phyloP scores from a whole-genome alignment of 2,329 filamentous ascomycete genomes.

The Fusarium sp. region DNA sequence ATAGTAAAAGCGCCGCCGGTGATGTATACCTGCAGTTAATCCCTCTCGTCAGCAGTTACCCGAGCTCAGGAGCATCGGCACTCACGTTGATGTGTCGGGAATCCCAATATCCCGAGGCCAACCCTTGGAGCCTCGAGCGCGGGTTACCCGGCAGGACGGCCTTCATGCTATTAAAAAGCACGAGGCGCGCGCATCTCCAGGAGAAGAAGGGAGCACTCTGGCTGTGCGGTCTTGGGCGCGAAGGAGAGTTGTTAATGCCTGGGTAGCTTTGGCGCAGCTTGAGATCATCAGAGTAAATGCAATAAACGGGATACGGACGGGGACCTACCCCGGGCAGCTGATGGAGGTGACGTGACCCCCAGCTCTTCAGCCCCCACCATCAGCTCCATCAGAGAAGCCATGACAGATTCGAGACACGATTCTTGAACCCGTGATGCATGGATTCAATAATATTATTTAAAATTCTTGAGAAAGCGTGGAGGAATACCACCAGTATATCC shows the following conservation, averaged over 20 bases:
- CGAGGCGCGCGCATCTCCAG: conserved; percentile 39
- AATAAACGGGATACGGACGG: conserved; percentile 22
- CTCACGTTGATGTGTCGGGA: conserved; percentile 78
- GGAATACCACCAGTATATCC: neutral
- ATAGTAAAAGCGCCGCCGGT: conserved; percentile 90
- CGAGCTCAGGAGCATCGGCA: conserved; percentile 6
- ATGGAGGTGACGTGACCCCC: conserved; percentile 38
- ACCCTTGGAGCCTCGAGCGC: conserved; percentile 80
- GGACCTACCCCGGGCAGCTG: conserved; percentile 12
- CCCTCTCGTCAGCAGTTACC: conserved; percentile 14
- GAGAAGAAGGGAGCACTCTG: conserved; percentile 9
- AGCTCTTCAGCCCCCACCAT: conserved; percentile 3
- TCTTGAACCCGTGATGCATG: neutral
- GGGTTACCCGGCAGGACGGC: conserved; percentile 84
- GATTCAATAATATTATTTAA: neutral
- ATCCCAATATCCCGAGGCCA: conserved; percentile 80
- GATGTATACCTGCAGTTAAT: conserved; percentile 77
- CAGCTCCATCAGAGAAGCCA: conserved; percentile 16
- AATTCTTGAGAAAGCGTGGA: neutral
- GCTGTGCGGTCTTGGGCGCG: conserved; percentile 9
- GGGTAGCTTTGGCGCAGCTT: conserved; percentile 17
- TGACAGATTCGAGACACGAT: conserved; percentile 1
- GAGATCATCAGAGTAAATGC: conserved; percentile 31
- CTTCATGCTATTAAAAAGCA: conserved; percentile 71
- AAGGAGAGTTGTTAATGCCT: conserved; percentile 7